These are phyloP conservation scores for Aspergillus campestris DNA, from an alignment of 495 filamentous ascomycete species.

Conservation along the genomic window DNA sequence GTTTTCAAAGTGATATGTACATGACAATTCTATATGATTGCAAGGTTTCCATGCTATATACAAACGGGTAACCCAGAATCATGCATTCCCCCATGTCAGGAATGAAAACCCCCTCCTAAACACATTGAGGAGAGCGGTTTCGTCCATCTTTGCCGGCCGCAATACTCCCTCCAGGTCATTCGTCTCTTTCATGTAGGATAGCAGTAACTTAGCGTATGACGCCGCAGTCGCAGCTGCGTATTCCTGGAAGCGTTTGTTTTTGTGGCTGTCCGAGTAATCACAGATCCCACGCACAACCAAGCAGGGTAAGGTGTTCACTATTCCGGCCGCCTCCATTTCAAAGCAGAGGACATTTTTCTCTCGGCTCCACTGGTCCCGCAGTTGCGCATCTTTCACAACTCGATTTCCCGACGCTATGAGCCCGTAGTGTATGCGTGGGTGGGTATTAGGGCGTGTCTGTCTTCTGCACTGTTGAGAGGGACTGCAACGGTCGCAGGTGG, in stretches of 20 bases:
- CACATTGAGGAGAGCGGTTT: too few species aligned
- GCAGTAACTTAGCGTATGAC: not conserved
- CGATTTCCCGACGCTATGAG: conserved; percentile 19
- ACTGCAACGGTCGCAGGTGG: too few species aligned
- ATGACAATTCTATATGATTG: too few species aligned
- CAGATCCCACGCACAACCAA: conserved; percentile 3
- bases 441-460: not conserved
- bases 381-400: conserved; percentile 14
- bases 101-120: too few species aligned
- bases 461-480: not conserved
- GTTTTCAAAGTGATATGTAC: too few species aligned
- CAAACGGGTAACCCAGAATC: too few species aligned
- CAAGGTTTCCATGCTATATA: too few species aligned
- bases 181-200: not conserved
- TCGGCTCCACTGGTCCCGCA: not conserved
- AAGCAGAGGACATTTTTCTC: conserved; percentile 8
- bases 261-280: conserved; percentile 9
- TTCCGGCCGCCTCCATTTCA: conserved; percentile 5
- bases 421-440: conserved; percentile 19
- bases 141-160: too few species aligned
- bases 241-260: conserved; percentile 1
- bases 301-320: not conserved
- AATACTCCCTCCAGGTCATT: too few species aligned
- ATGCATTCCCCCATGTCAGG: too few species aligned
- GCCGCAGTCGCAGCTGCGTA: conserved; percentile 3